phyloP scores from a whole-genome alignment of 805 yeast species.

The Cyberlindnera subsufficiens region DNA sequence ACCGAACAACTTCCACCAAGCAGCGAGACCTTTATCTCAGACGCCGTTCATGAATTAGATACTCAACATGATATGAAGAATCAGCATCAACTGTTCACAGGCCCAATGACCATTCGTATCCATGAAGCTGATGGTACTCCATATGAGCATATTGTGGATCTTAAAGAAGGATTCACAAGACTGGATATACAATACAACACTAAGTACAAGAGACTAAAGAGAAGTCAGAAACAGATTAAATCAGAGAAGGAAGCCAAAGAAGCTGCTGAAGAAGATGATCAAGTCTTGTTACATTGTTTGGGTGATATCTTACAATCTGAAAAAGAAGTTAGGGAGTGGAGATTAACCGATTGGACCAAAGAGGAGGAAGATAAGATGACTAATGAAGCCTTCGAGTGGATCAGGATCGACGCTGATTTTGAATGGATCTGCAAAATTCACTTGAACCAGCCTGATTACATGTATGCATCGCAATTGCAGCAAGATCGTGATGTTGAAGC shows the following conservation, averaged over 20 bases:
- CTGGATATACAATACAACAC: slow-evolving; percentile 94
- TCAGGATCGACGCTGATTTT: slow-evolving; percentile 93
- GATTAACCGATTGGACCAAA: slow-evolving; percentile 59
- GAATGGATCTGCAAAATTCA: slow-evolving; percentile 89
- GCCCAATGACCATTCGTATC: slow-evolving; percentile 94
- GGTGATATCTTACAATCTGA: slow-evolving; percentile 72
- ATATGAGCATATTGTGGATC: slow-evolving; percentile 91
- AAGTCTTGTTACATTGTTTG: slow-evolving; percentile 45
- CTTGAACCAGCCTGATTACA: slow-evolving; percentile 87
- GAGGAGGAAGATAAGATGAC: slow-evolving; percentile 64
- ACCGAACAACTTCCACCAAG: slow-evolving; percentile 30
- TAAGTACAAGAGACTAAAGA: slow-evolving; percentile 76
- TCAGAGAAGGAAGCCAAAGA: slow-evolving; percentile 36
- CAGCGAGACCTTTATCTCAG: slow-evolving; percentile 31
- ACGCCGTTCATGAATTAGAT: slow-evolving; percentile 26
- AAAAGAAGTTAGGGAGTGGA: slow-evolving; percentile 66
- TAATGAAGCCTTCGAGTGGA: slow-evolving; percentile 95
- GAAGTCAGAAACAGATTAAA: slow-evolving; percentile 40
- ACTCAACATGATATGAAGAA: not conserved
- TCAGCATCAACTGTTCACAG: slow-evolving; percentile 49
- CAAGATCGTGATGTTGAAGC: slow-evolving; percentile 97
- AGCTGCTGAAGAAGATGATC: slow-evolving; percentile 28
- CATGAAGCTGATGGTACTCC: slow-evolving; percentile 99
- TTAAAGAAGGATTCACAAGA: slow-evolving; percentile 79
- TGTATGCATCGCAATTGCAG: slow-evolving; percentile 89